Conservation (phyloP, 2,329 filamentous ascomycete genomes). For the Gliomastix tumulicola region DNA sequence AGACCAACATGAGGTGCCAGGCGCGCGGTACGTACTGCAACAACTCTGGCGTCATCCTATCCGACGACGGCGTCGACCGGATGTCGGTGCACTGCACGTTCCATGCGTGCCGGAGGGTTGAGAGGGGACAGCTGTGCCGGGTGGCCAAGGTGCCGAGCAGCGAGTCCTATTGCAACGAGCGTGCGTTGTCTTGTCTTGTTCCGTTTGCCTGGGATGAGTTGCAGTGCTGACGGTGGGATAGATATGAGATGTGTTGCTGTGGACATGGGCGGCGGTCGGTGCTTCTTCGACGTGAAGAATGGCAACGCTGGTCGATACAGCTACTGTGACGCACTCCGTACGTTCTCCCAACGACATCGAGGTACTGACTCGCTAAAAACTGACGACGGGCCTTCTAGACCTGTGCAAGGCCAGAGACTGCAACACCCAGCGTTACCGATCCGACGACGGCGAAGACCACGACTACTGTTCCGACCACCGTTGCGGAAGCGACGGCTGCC, state of each 20-base stretch:
- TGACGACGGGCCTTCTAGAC: conserved; percentile 12
- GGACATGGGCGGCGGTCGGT: conserved; percentile 13
- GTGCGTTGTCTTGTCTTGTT: conserved; percentile 7
- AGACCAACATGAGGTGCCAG: neutral
- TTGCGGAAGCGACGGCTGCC: conserved; percentile 14
- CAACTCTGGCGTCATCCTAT: too few species aligned
- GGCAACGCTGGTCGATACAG: conserved; percentile 7
- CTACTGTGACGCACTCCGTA: conserved; percentile 17
- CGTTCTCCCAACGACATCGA: conserved; percentile 1
- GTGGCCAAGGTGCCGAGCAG: conserved; percentile 12
- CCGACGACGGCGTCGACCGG: conserved; percentile 1
- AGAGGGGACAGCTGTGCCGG: conserved; percentile 11
- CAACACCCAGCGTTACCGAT: conserved; percentile 9
- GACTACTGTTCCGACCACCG: conserved; percentile 18
- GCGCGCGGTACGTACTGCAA: conserved; percentile 1
- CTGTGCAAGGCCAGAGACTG: conserved; percentile 16
- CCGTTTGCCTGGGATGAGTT: neutral
- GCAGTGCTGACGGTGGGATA: conserved; percentile 2
- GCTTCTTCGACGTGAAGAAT: conserved; percentile 12
- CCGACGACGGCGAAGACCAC: conserved; percentile 11
- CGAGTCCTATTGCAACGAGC: conserved; percentile 12
- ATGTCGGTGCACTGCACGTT: conserved; percentile 13
- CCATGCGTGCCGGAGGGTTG: conserved; percentile 15
- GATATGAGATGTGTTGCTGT: conserved; percentile 14
- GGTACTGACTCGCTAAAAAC: neutral